Base-by-base conservation (phyloP, 2,329 filamentous ascomycete species). In the Xylariaceae sp. region DNA sequence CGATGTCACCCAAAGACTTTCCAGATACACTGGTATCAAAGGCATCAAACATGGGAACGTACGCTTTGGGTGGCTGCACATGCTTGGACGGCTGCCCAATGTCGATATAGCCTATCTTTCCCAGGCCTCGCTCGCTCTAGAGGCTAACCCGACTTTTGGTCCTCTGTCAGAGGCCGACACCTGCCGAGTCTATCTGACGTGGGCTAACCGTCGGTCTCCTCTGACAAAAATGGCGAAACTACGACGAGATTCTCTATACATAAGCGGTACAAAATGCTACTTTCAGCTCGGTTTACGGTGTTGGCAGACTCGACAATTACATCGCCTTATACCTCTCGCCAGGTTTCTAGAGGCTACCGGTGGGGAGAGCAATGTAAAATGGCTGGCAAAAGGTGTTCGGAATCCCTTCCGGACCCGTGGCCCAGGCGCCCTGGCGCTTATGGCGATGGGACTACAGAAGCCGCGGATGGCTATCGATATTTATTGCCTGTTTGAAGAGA, bases 71-170 rank as follows among this genome's bases (percentile, higher is more conserved):
- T 72, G 68, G 69, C 60, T 73, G 49, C 64, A 65, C 23, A 51
- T 71, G 17, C 58, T 73, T 49, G 69, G 66, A 18, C 67, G 68
- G 41, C 53, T 71, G 41, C 70, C 68, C 11, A 53, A 52, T 15
- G 45, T 70, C 34, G 57, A 64, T 23, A 55, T 57, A 11, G 51
- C 57, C 6, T 66, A 66, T 47, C 52, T 72, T 13, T 60, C 52
- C 23, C 59, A 53, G 51, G 50, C 55, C 17, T 70, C 67, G 41
- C 56, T 37, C 37, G 45, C 56, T 23, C 63, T 72, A 11, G 70
- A 72, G 59, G 55, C 63, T 39, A 63, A 61, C 10, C 50, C 35
- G 17, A 13, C 35, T 30, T 11, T 44, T 17, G 11, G 41, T 1
- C 66, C 66, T 45, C 57, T 72, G 51, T 59, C 61, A 4, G 58